Evolutionary conservation across 1,139 yeast species (phyloP), one percentile per base, ranked within the genome.

Genomic region (Pneumocystis wakefieldiae): DNA sequence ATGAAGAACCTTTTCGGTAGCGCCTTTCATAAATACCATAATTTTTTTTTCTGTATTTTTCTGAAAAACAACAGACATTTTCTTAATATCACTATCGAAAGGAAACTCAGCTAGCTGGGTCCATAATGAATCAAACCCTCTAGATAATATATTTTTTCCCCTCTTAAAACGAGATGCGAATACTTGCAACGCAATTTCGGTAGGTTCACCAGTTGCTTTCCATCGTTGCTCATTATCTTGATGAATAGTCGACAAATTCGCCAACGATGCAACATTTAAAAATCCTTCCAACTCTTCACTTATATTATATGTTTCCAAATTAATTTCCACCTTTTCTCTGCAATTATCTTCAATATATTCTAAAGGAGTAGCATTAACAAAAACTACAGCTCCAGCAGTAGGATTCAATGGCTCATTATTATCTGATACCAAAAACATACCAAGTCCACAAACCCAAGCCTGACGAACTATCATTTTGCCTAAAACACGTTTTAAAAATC

Each of bases 171-270:
- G 78, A 55, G 81, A 75, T 19, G 83, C 80, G 71, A 86, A 86
- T 0, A 87, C 90, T 70, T 86, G 87, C 67, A 87, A 84, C 15
- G 95, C 92, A 70, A 85, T 82, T 74, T 87, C 95, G 2, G 95
- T 87, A 53, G 95, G 90, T 71, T 87, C 95, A 63, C 94, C 95
- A 70, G 83, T 85, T 17, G 88, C 89, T 69, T 81, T 82, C 92
- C 94, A 87, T 38, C 76, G 77, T 17, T 68, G 65, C 10, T 73
- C 74, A 1, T 72, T 74, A 57, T 73, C 76, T 63, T 75, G 76
- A 35, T 71, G 70, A 29, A 86, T 81, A 19, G 78, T 76, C 2
- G 94, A 90, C 71, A 86, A 82, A 70, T 87, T 87, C 42, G 92
- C 92, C 69, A 87, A 74, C 1, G 90, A 79, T 8, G 91, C 87